These are phyloP conservation scores for Botrytis pseudocinerea DNA, from an alignment of 2,329 filamentous ascomycete genomes.

Conservation along the genomic window DNA sequence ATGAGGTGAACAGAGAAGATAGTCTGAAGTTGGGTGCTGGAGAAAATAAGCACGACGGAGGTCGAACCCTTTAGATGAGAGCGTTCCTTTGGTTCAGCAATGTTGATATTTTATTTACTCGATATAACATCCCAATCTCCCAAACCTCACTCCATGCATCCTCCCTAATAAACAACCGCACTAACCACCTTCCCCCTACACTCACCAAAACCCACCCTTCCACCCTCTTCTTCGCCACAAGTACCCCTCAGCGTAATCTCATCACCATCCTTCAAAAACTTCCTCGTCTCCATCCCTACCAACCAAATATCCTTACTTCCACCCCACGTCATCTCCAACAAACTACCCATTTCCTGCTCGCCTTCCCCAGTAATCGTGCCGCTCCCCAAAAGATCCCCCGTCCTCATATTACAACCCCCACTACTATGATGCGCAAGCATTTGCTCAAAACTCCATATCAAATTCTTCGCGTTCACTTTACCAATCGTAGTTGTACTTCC, in stretches of 20 bases:
- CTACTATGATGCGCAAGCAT: conserved; percentile 80
- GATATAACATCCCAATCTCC: not conserved
- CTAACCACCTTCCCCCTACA: conserved; percentile 61
- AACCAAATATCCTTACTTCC: conserved; percentile 66
- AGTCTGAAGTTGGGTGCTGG: too few species aligned
- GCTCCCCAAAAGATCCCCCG: conserved; percentile 74
- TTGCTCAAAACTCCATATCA: conserved; percentile 81
- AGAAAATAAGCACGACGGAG: too few species aligned
- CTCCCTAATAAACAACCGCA: conserved; percentile 27
- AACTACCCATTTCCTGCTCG: conserved; percentile 59
- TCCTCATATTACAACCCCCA: conserved; percentile 71
- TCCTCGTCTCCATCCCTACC: conserved; percentile 64
- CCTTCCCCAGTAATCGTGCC: conserved; percentile 72
- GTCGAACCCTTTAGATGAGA: too few species aligned
- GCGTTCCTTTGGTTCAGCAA: too few species aligned
- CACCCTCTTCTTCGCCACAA: conserved; percentile 61
- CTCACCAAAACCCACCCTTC: conserved; percentile 74
- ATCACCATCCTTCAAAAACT: conserved; percentile 75
- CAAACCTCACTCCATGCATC: not conserved
- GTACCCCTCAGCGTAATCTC: conserved; percentile 65
- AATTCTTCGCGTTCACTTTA: conserved; percentile 61
- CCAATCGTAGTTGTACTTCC: conserved; percentile 58
- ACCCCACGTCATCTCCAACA: conserved; percentile 70
- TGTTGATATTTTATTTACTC: not conserved
- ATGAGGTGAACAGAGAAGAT: too few species aligned